A percentile compares a stretch with the other conserved stretches of the same genome.
phyloP scores from a whole-genome alignment of 1,284 basidiomycete species.

The Caloboletus firmus region DNA sequence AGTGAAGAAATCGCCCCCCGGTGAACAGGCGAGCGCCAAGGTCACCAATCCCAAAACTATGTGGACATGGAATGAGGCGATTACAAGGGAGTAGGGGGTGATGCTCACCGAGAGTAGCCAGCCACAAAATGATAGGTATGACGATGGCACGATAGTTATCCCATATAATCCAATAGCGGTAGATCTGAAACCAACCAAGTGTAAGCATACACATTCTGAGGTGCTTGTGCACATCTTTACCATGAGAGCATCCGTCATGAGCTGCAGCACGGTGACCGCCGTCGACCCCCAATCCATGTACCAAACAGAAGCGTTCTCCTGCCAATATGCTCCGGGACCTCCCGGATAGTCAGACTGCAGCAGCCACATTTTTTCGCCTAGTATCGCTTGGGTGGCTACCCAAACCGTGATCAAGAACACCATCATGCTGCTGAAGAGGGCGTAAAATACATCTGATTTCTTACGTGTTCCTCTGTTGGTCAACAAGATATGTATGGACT shows the following conservation, averaged over 20 bases:
- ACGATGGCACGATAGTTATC: slow-evolving; percentile 5
- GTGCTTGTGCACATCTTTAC: slow-evolving; percentile 6
- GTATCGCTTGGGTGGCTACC: slow-evolving; percentile 12
- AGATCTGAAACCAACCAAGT: slow-evolving; percentile 19
- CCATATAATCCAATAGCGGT: slow-evolving; percentile 24
- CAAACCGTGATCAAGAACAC: slow-evolving; percentile 23
- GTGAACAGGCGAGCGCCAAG: slow-evolving; percentile 12
- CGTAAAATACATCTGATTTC: slow-evolving; percentile 13
- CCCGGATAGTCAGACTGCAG: slow-evolving; percentile 10
- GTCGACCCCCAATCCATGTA: slow-evolving; percentile 21
- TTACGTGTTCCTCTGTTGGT: neutral
- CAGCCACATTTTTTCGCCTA: slow-evolving; percentile 29
- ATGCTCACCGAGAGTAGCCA: slow-evolving; percentile 23
- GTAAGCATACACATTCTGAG: neutral
- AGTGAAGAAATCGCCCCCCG: slow-evolving; percentile 21
- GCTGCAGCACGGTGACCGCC: slow-evolving; percentile 16
- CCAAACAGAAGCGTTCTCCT: slow-evolving; percentile 17
- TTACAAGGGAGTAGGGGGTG: no score
- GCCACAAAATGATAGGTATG: slow-evolving; percentile 26
- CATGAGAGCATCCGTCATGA: slow-evolving; percentile 32
- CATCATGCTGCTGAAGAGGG: slow-evolving; percentile 25
- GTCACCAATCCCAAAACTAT: slow-evolving; percentile 22
- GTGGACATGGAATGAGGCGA: neutral
- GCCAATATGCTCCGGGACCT: slow-evolving; percentile 18
- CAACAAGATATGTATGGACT: slow-evolving; percentile 20